phyloP scores from a whole-genome alignment of 139 green algal species.

The Micractinium sp. region DNA sequence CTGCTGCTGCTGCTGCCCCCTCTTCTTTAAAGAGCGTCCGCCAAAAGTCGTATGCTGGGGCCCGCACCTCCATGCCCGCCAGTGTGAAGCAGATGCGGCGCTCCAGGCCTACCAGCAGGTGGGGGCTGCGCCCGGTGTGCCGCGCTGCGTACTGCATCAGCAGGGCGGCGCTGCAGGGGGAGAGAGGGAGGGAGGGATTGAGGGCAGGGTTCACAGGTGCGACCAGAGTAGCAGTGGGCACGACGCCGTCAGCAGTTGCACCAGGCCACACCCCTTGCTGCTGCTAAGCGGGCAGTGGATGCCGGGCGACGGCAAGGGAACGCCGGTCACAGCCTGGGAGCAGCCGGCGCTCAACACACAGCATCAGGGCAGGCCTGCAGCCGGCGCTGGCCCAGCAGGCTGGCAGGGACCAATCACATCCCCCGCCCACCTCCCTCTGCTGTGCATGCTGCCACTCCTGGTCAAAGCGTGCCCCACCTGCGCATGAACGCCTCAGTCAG shows the following conservation, averaged over 20 bases:
- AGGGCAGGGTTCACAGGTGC: too few species aligned
- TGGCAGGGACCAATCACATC: not conserved
- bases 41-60: conserved; percentile 33
- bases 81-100: conserved; percentile 27
- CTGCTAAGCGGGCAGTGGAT: too few species aligned
- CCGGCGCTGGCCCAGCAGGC: too few species aligned
- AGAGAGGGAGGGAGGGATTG: not conserved
- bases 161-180: not conserved
- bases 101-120: conserved; percentile 36
- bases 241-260: too few species aligned
- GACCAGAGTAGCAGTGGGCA: too few species aligned
- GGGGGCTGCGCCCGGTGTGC: not conserved
- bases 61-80: not conserved
- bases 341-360: too few species aligned
- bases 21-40: conserved; percentile 18
- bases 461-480: not conserved
- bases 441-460: too few species aligned
- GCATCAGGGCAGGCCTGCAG: not conserved
- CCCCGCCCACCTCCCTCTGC: not conserved
- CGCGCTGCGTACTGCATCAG: conserved; percentile 8
- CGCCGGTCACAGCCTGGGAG: not conserved
- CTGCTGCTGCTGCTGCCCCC: not conserved
- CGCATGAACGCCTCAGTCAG: conserved; percentile 34
- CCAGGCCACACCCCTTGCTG: too few species aligned
- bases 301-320: not conserved